Conservation (phyloP, 2,329 filamentous ascomycete species). For the Leptodontidium sp. region DNA sequence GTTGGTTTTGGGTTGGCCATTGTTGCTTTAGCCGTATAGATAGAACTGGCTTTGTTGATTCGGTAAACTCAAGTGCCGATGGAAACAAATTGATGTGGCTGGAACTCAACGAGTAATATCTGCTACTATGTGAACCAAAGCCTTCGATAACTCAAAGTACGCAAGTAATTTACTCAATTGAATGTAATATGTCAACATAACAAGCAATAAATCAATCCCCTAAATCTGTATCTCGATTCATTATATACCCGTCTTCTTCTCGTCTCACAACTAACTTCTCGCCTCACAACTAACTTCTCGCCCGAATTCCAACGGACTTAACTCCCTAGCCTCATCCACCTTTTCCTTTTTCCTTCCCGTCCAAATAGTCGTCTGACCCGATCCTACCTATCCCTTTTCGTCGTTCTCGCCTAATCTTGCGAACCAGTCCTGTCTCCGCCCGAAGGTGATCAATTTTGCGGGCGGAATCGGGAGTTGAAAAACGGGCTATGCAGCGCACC, state of each 20-base stretch:
- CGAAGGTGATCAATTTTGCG: too few species aligned
- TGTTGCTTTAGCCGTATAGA: not conserved
- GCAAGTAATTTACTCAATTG: too few species aligned
- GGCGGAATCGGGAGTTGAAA: too few species aligned
- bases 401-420: not conserved
- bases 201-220: too few species aligned
- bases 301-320: constrained; percentile 7
- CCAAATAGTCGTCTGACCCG: not conserved
- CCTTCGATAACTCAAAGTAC: too few species aligned
- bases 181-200: not conserved
- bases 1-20: constrained; percentile 43
- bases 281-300: not conserved
- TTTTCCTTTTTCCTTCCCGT: not conserved
- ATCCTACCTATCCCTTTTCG: not conserved
- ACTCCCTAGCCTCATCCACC: not conserved
- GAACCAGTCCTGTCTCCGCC: not conserved
- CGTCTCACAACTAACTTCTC: not conserved
- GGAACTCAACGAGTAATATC: too few species aligned
- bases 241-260: not conserved
- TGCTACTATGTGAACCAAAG: too few species aligned
- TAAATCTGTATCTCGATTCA: not conserved
- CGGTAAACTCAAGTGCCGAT: not conserved
- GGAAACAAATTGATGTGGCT: too few species aligned
- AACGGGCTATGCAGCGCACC: too few species aligned
- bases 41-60: not conserved